Conservation (phyloP, 2,329 filamentous ascomycete genomes). For the Colletotrichum incanum region DNA sequence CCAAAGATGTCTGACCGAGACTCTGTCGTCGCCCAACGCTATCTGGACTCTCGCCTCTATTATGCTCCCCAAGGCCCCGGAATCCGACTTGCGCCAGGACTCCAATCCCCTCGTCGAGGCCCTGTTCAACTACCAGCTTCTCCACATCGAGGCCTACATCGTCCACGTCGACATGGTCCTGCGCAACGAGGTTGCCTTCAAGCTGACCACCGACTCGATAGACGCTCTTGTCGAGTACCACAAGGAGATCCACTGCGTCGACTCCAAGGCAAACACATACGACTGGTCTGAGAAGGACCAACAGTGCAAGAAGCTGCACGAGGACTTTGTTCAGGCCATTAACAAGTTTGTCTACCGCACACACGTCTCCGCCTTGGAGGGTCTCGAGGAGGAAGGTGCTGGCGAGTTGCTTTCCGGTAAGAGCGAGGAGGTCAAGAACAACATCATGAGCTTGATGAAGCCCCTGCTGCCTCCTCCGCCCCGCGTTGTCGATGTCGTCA, state of each 20-base stretch:
- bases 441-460: slow-evolving; percentile 88
- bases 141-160: slow-evolving; percentile 97
- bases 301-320: slow-evolving; percentile 96
- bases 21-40: slow-evolving; percentile 87
- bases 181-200: slow-evolving; percentile 97
- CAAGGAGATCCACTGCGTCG: slow-evolving; percentile 93
- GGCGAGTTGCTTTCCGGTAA: slow-evolving; percentile 93
- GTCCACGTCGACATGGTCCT: slow-evolving; percentile 99
- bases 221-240: slow-evolving; percentile 95
- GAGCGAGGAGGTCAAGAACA: slow-evolving; percentile 93
- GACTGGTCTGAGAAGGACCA: slow-evolving; percentile 97
- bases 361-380: slow-evolving; percentile 89
- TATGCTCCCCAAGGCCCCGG: slow-evolving; percentile 92
- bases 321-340: slow-evolving; percentile 95
- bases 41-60: slow-evolving; percentile 96
- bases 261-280: slow-evolving; percentile 90
- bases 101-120: slow-evolving; percentile 87
- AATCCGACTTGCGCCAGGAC: slow-evolving; percentile 87
- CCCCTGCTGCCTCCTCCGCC: slow-evolving; percentile 89
- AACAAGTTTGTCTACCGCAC: slow-evolving; percentile 98
- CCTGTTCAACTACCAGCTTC: slow-evolving; percentile 91
- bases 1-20: slow-evolving; percentile 95
- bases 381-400: slow-evolving; percentile 94
- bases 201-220: slow-evolving; percentile 95
- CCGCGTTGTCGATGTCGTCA: slow-evolving; percentile 89